Conservation (phyloP, 331 rosid genomes). For the Arachis monticola region DNA sequence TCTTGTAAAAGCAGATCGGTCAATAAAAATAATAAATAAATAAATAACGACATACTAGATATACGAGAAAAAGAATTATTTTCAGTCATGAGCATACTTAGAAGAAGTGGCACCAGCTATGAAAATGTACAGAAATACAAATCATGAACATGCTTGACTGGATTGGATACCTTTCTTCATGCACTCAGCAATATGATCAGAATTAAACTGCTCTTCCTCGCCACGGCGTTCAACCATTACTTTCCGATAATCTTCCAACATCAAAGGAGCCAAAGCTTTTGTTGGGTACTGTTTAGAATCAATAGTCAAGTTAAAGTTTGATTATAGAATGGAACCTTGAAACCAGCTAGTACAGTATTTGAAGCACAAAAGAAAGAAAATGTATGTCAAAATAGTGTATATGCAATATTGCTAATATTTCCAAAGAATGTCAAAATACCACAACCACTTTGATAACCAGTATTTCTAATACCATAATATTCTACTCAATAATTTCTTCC, state of each 20-base stretch:
- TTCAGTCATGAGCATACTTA: slow-evolving; percentile 6
- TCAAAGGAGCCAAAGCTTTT: slow-evolving; percentile 86
- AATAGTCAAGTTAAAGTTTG: slow-evolving; percentile 11
- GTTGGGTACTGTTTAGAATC: slow-evolving; percentile 77
- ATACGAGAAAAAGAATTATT: neutral
- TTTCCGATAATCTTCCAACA: slow-evolving; percentile 87
- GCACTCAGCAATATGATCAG: slow-evolving; percentile 72
- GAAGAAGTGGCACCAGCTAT: slow-evolving; percentile 5
- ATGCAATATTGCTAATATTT: neutral
- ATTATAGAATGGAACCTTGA: slow-evolving; percentile 15
- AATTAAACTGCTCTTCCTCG: slow-evolving; percentile 80
- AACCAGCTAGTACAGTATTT: slow-evolving; percentile 16
- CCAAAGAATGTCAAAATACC: neutral
- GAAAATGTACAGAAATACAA: neutral
- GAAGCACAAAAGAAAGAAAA: neutral
- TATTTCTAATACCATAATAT: neutral
- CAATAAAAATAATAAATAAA: neutral
- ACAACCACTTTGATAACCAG: slow-evolving; percentile 1
- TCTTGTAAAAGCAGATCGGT: neutral
- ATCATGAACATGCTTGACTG: slow-evolving; percentile 13
- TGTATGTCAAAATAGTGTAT: slow-evolving; percentile 12
- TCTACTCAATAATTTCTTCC: neutral
- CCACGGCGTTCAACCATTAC: slow-evolving; percentile 95
- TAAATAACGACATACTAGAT: neutral
- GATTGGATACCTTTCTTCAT: slow-evolving; percentile 76